A percentile compares a stretch with the other conserved stretches of the same genome.
Evolutionary conservation across 225 moss, liverwort and hornwort species (phyloP).

Genomic region (Ulota crispa): DNA sequence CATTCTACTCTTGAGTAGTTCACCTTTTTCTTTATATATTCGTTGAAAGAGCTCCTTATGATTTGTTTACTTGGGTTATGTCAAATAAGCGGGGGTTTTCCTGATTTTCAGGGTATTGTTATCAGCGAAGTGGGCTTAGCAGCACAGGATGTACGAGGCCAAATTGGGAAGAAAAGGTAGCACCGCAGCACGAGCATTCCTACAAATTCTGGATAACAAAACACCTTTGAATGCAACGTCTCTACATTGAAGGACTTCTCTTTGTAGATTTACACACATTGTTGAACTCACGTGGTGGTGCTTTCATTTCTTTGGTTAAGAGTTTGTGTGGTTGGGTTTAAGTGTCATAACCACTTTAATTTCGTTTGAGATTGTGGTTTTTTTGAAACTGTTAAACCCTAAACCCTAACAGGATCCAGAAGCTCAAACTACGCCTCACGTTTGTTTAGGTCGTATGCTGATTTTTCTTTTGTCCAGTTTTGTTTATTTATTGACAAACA

Average conservation of each 20-base stretch:
- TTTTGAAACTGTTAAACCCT: neutral
- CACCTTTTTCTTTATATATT: too few relatives aligned
- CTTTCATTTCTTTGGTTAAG: neutral
- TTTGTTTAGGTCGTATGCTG: neutral
- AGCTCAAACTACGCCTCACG: neutral
- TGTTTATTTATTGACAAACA: neutral
- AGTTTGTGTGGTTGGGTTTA: constrained; percentile 18
- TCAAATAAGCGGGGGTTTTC: neutral
- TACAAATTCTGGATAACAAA: neutral
- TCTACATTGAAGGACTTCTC: neutral
- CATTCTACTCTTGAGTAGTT: neutral
- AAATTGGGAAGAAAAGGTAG: constrained; percentile 55
- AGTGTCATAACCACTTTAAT: neutral
- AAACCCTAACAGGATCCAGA: neutral
- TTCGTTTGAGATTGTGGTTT: neutral
- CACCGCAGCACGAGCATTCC: neutral
- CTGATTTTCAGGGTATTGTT: constrained; percentile 43
- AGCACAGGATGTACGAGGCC: constrained; percentile 44
- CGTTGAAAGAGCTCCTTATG: too few relatives aligned
- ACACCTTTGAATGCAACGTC: neutral
- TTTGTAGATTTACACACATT: neutral
- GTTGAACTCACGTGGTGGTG: neutral
- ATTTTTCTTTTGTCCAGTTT: neutral
- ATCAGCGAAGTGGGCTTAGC: constrained; percentile 54
- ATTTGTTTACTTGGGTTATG: neutral